phyloP scores from a whole-genome alignment of 2,329 filamentous ascomycete genomes.

The Phyllosticta citrichinensis region DNA sequence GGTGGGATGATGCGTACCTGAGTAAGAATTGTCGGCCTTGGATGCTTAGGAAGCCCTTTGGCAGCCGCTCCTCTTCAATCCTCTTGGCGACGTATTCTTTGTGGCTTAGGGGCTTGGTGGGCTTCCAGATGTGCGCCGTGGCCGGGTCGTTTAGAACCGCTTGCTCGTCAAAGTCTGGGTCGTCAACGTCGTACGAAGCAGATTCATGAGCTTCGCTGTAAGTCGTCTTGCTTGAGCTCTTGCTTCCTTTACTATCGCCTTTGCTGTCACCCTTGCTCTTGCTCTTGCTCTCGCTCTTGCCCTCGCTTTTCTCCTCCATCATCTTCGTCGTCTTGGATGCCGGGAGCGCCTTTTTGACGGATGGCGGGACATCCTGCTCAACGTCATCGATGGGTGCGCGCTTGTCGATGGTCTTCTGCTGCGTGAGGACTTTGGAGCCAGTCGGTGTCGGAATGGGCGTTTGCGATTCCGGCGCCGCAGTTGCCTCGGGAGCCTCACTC shows the following conservation, averaged over 20 bases:
- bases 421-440: background rate
- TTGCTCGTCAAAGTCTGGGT: conserved; percentile 9
- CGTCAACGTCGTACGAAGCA: conserved; percentile 3
- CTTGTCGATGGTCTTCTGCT: background rate
- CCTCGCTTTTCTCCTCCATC: background rate
- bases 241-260: background rate
- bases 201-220: conserved; percentile 4
- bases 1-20: conserved; percentile 28
- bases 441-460: conserved; percentile 10
- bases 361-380: conserved; percentile 10
- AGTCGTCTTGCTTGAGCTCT: conserved; percentile 4
- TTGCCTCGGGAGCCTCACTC: conserved; percentile 17
- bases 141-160: background rate
- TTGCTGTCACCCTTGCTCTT: conserved; percentile 19
- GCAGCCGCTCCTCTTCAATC: conserved; percentile 37
- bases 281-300: conserved; percentile 11
- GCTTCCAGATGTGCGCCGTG: conserved; percentile 10
- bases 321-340: conserved; percentile 12
- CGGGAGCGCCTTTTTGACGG: conserved; percentile 4
- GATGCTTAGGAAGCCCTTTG: conserved; percentile 47
- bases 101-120: conserved; percentile 20
- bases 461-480: conserved; percentile 9
- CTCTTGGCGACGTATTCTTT: conserved; percentile 27
- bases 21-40: conserved; percentile 53
- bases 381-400: background rate